Evolutionary conservation across 2,329 filamentous ascomycete species (phyloP).

Genomic region (Venturiaceae sp.): DNA sequence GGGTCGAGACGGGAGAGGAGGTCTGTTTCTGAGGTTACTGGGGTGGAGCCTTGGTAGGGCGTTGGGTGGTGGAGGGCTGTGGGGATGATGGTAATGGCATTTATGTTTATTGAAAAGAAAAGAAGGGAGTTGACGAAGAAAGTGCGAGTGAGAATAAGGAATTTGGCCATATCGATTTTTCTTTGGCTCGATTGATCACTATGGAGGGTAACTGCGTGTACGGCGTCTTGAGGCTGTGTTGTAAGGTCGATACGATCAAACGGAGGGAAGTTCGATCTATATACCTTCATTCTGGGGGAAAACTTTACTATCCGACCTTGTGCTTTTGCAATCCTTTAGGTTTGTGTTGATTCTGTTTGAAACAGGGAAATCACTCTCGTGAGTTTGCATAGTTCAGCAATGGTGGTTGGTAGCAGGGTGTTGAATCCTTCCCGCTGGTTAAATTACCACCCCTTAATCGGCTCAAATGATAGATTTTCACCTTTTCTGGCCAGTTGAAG

Average conservation of each 20-base stretch:
- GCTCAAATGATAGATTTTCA: too few species aligned
- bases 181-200: too few species aligned
- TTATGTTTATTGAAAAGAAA: not conserved
- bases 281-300: not conserved
- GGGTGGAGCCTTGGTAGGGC: not conserved
- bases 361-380: not conserved
- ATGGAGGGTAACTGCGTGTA: not conserved
- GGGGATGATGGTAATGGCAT: not conserved
- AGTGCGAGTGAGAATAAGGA: not conserved
- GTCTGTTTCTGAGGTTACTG: not conserved
- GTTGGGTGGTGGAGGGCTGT: not conserved
- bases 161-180: too few species aligned
- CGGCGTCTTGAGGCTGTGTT: not conserved
- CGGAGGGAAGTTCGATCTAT: not conserved
- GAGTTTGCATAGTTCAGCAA: not conserved
- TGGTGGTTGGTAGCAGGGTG: not conserved
- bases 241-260: not conserved
- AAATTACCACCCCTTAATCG: too few species aligned
- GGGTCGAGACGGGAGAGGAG: not conserved
- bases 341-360: not conserved
- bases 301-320: not conserved
- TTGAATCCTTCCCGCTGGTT: not conserved
- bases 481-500: too few species aligned
- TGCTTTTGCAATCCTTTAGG: not conserved
- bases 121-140: not conserved